Percentiles rank a stretch among this genome's conserved stretches.
Evolutionary conservation across 352 stramenopile species (phyloP).

Genomic region (Phytophthora quininea): DNA sequence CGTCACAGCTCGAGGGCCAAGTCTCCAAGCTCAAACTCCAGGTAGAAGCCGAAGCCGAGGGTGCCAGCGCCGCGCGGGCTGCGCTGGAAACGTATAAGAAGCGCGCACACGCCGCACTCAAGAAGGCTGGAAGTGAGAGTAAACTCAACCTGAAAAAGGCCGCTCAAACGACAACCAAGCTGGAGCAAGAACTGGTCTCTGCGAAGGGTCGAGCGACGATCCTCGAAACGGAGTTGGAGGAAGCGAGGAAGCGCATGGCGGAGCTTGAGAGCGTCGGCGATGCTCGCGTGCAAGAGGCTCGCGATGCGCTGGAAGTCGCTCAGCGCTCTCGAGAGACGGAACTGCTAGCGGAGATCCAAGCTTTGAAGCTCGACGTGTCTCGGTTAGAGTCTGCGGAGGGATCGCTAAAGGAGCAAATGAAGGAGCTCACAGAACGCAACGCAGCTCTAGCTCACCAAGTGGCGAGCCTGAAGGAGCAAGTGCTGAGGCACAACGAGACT

Average conservation of each 20-base stretch:
- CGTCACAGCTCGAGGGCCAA: constrained; percentile 37
- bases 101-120: constrained; percentile 71
- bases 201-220: constrained; percentile 43
- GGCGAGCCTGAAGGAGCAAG: constrained; percentile 39
- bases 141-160: constrained; percentile 68
- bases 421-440: constrained; percentile 40
- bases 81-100: constrained; percentile 87
- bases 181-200: constrained; percentile 51
- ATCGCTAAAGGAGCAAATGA: constrained; percentile 44
- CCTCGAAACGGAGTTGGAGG: constrained; percentile 46
- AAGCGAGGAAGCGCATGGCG: constrained; percentile 28
- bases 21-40: constrained; percentile 36
- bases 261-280: constrained; percentile 30
- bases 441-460: constrained; percentile 39
- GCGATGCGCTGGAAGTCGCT: constrained; percentile 38
- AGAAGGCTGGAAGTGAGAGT: constrained; percentile 75
- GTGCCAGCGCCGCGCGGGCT: constrained; percentile 44
- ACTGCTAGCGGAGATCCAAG: constrained; percentile 37
- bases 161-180: constrained; percentile 42
- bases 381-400: constrained; percentile 31
- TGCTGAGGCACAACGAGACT: constrained; percentile 42
- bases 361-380: constrained; percentile 41
- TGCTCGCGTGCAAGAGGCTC: constrained; percentile 20
- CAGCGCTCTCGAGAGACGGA: constrained; percentile 28
- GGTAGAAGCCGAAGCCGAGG: constrained; percentile 59